Conservation (phyloP, 2,329 filamentous ascomycete genomes). For the Cercospora sp. region DNA sequence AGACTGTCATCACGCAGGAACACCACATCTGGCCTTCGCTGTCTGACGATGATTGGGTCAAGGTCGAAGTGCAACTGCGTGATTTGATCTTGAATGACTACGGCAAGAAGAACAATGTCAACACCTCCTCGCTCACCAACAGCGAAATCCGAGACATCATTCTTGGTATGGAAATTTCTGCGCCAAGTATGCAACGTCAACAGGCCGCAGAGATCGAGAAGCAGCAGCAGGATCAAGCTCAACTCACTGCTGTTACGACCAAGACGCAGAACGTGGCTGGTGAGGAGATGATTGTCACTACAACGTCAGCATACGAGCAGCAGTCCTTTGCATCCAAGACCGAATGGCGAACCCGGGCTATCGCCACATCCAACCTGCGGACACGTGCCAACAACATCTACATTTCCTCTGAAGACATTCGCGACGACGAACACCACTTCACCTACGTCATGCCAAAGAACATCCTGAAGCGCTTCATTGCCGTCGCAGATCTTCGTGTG, state of each 20-base stretch:
- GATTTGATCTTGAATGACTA: constrained; percentile 98
- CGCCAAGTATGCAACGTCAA: constrained; percentile 95
- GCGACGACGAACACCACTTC: constrained; percentile 80
- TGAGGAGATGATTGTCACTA: constrained; percentile 97
- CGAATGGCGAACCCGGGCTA: constrained; percentile 94
- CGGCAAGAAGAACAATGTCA: constrained; percentile 99
- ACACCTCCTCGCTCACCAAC: constrained; percentile 91
- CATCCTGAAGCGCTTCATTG: constrained; percentile 96
- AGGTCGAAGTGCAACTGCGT: constrained; percentile 94
- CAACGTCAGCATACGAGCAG: constrained; percentile 96
- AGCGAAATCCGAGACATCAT: constrained; percentile 99
- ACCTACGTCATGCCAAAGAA: constrained; percentile 99
- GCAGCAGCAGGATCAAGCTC: constrained; percentile 94
- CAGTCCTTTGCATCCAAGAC: constrained; percentile 98
- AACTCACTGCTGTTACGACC: constrained; percentile 94
- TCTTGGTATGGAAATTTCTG: constrained; percentile 98
- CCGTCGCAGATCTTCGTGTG: constrained; percentile 90
- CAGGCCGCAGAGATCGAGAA: constrained; percentile 99
- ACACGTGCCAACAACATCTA: constrained; percentile 98
- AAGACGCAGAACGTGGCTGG: constrained; percentile 97
- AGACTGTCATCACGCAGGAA: constrained; percentile 96
- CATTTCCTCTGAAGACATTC: constrained; percentile 91
- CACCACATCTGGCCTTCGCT: constrained; percentile 98
- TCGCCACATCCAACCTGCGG: constrained; percentile 91
- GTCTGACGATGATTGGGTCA: constrained; percentile 97